A percentile compares a stretch with the other conserved stretches of the same genome.
Conservation (phyloP, 1,284 basidiomycete species). For the Austroboletus niveus region DNA sequence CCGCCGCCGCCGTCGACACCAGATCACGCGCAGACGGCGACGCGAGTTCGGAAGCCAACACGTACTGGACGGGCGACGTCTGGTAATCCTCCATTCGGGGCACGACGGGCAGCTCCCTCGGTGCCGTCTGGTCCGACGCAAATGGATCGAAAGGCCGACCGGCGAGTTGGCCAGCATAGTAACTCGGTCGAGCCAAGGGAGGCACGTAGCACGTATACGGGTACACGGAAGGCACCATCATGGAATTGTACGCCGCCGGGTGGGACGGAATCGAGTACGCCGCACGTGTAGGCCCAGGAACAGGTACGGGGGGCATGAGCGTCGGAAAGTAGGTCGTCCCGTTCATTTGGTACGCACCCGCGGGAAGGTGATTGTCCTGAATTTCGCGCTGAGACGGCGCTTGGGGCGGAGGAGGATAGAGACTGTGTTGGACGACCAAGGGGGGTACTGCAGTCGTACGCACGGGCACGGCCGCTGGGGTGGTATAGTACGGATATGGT, state of each 20-base stretch:
- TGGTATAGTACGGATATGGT: constrained; percentile 32
- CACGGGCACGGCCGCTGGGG: constrained; percentile 5
- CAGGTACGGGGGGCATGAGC: neutral
- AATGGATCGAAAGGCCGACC: constrained; percentile 22
- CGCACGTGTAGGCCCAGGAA: neutral
- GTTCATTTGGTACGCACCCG: constrained; percentile 27
- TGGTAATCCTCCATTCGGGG: constrained; percentile 11
- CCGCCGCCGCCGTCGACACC: neutral
- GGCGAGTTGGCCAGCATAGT: constrained; percentile 3
- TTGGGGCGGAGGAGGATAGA: neutral
- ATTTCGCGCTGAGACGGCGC: neutral
- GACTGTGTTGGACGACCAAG: constrained; percentile 2
- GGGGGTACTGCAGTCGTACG: neutral
- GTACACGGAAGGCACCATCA: constrained; percentile 1
- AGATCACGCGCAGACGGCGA: neutral
- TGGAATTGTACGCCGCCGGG: constrained; percentile 6
- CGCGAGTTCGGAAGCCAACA: too few species aligned
- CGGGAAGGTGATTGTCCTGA: constrained; percentile 6
- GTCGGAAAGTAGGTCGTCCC: constrained; percentile 37
- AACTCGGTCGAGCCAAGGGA: neutral
- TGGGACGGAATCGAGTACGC: constrained; percentile 11
- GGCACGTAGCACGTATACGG: constrained; percentile 10
- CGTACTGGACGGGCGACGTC: neutral
- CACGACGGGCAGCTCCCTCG: constrained; percentile 19
- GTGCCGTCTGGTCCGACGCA: constrained; percentile 15